Evolutionary conservation across 1,284 basidiomycete genomes (phyloP).

Genomic region (Marasmius sp.): DNA sequence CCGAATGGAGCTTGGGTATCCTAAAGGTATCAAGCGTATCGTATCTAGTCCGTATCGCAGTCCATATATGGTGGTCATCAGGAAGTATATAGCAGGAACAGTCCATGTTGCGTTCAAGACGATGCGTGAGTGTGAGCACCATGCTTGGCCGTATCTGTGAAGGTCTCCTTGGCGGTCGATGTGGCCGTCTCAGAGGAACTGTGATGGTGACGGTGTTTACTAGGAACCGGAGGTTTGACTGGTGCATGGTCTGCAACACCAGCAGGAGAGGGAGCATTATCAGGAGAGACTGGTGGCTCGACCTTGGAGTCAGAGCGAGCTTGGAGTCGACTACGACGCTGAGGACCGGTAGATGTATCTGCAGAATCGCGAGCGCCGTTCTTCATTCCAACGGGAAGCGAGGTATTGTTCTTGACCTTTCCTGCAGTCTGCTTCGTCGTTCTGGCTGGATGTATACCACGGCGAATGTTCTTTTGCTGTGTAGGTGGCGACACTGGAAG

Average conservation of each 20-base stretch:
- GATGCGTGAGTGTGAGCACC: too few species aligned
- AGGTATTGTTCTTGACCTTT: neutral
- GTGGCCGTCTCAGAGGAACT: too few species aligned
- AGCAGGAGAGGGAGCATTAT: neutral
- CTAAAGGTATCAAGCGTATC: neutral
- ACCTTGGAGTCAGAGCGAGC: neutral
- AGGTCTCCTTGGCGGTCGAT: too few species aligned
- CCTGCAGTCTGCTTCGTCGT: neutral
- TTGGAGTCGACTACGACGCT: neutral
- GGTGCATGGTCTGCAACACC: too few species aligned
- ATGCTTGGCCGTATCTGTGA: too few species aligned
- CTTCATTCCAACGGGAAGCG: neutral
- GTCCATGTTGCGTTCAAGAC: too few species aligned
- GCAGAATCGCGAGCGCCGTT: neutral
- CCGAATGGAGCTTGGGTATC: neutral
- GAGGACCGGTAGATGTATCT: neutral
- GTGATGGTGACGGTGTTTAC: too few species aligned
- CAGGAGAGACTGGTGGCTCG: neutral
- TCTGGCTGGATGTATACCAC: neutral
- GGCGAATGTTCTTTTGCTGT: neutral
- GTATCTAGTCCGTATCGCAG: neutral
- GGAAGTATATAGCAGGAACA: too few species aligned
- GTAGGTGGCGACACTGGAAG: too few species aligned
- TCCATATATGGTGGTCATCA: too few species aligned
- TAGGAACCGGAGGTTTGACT: too few species aligned